Percentiles rank a stretch among this genome's conserved stretches.
Evolutionary conservation across 1,284 basidiomycete genomes (phyloP).

Genomic region (Ustilago cynodontis): DNA sequence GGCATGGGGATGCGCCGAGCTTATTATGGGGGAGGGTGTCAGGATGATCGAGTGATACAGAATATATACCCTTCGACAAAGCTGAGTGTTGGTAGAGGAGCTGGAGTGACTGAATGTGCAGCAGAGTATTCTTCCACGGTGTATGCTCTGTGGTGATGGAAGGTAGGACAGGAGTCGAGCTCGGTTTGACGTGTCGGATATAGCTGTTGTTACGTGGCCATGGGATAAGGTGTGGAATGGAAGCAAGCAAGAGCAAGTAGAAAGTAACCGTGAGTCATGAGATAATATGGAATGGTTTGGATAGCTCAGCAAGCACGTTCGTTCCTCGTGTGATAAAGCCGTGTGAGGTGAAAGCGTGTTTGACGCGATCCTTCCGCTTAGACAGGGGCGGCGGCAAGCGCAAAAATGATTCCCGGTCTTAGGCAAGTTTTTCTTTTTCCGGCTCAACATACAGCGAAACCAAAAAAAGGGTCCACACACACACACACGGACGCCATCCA

Average conservation of each 20-base stretch:
- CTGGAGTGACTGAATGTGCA: constrained; percentile 4
- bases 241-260: background rate
- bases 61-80: background rate
- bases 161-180: background rate
- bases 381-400: background rate
- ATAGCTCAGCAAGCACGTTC: background rate
- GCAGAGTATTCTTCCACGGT: background rate
- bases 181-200: background rate
- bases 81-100: background rate
- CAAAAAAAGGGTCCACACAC: background rate
- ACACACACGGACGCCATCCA: too few relatives aligned
- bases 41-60: background rate
- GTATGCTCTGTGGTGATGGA: constrained; percentile 5
- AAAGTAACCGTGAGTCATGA: background rate
- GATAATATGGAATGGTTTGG: background rate
- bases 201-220: background rate
- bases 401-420: constrained; percentile 14
- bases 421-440: constrained; percentile 1
- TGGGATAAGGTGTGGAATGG: constrained; percentile 1
- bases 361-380: constrained; percentile 3
- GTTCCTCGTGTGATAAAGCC: background rate
- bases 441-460: background rate
- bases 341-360: background rate
- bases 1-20: background rate
- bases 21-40: background rate